Conservation (phyloP, 2,329 filamentous ascomycete genomes). For the Ophiostoma sp. region DNA sequence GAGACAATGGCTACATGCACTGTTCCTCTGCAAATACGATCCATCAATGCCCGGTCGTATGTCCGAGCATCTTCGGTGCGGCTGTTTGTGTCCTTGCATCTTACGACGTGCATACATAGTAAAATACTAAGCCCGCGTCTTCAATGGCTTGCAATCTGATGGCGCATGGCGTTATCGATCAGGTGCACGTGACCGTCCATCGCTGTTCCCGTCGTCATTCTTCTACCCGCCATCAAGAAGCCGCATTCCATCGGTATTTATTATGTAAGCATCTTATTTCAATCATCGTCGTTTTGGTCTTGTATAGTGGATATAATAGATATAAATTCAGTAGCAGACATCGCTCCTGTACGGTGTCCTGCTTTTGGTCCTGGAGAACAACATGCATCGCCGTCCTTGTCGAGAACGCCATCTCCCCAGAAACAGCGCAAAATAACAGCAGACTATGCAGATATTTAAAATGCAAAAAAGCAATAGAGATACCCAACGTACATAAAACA, state of each 20-base stretch:
- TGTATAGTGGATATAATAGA: not conserved
- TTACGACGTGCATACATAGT: too few species aligned
- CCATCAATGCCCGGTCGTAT: not conserved
- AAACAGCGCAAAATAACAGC: conserved; percentile 1
- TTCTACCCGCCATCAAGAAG: not conserved
- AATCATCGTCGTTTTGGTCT: not conserved
- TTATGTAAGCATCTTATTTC: not conserved
- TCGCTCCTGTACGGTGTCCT: not conserved
- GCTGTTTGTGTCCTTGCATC: not conserved
- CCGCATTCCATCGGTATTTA: not conserved
- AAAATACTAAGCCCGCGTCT: not conserved
- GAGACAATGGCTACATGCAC: not conserved
- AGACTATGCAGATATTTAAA: not conserved
- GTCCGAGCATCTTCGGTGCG: not conserved
- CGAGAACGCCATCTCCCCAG: not conserved
- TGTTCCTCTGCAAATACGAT: not conserved
- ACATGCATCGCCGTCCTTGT: conserved; percentile 4
- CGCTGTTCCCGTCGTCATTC: not conserved
- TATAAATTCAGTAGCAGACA: not conserved
- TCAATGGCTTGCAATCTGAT: not conserved
- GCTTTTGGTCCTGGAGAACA: conserved; percentile 1
- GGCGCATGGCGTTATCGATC: conserved; percentile 6
- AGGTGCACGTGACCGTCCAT: not conserved
- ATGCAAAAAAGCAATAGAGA: not conserved
- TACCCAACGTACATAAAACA: not conserved